Base-by-base conservation (phyloP, 2,329 filamentous ascomycete genomes). In the Beauveria sp. region DNA sequence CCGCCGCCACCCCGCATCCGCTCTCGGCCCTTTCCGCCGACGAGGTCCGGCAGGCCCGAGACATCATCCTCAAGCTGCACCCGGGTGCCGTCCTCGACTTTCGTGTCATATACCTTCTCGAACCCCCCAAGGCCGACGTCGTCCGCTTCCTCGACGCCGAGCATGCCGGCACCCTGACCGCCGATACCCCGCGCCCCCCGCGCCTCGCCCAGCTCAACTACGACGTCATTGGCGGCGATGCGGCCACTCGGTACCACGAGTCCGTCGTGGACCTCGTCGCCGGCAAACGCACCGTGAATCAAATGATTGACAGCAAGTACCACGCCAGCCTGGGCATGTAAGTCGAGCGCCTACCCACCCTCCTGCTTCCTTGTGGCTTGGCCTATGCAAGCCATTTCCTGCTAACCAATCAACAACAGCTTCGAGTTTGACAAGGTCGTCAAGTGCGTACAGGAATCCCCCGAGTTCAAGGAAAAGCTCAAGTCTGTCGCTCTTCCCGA, bases 41-140 rank as follows among this genome's bases (percentile, higher is more conserved):
- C 12, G 72, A 75, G 62, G 72, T 68, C 28, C 65, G 73, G 54
- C 63, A 70, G 53, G 75, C 76, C 0, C 72, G 73, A 2, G 67
- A 72, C 44, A 63, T 70, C 2, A 71, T 77, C 5, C 63, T 71
- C 16, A 59, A 61, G 3, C 61, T 68, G 8, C 67, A 74, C 30
- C 65, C 70, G 2, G 69, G 67, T 3, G 62, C 70, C 0, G 63
- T 69, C 0, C 63, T 75, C 6, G 72, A 76, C 60, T 85, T 84
- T 65, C 75, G 80, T 10, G 75, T 78, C 37, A 79, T 82, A 57
- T 80, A 77, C 1, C 71, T 84, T 3, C 70, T 70, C 12, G 81
- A 84, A 64, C 81, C 81, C 0, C 71, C 73, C 0, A 85, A 84
- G 67, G 65, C 68, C 4, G 72, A 77, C 12, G 73, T 84, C 65